Evolutionary conservation across 305 asterid species (phyloP), one percentile per base, ranked within the genome.

Genomic region (Fraxinus velutina): DNA sequence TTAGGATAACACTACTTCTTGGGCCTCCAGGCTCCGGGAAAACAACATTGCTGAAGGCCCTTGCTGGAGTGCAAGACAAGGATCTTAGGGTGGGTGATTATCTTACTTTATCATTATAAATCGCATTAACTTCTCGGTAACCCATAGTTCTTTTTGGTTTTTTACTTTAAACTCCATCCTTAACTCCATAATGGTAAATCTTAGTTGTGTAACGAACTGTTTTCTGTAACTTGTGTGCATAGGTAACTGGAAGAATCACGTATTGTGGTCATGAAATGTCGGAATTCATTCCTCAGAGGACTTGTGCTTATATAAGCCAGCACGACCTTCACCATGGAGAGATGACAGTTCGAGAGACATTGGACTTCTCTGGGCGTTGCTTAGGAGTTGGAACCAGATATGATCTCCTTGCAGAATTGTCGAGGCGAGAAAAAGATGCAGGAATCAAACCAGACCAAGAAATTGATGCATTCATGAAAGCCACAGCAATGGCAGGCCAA

Each of bases 381-480:
- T 84, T 86, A 66, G 91, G 91, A 24, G 90, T 86, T 19, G 91
- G 91, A 4, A 83, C 91, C 0, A 80, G 90, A 80, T 85, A 85
- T 10, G 90, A 87, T 6, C 86, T 88, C 5, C 86, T 88, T 1
- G 85, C 83, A 6, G 91, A 88, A 37, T 36, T 88, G 27, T 83
- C 90, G 0, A 87, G 85, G 80, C 75, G 91, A 78, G 91, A 89
- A 78, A 89, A 85, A 32, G 90, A 87, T 5, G 84, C 88, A 10
- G 85, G 88, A 27, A 87, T 89, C 37, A 89, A 87, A 72, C 90
- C 90, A 9, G 89, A 87, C 68, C 86, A 88, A 7, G 88, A 87
- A 64, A 87, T 88, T 21, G 91, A 88, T 73, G 87, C 90, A 76
- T 88, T 88, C 78, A 88, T 88, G 91, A 88, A 88, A 76, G 87